phyloP scores from a whole-genome alignment of 1,284 basidiomycete genomes.

The Trichosporon asahii region DNA sequence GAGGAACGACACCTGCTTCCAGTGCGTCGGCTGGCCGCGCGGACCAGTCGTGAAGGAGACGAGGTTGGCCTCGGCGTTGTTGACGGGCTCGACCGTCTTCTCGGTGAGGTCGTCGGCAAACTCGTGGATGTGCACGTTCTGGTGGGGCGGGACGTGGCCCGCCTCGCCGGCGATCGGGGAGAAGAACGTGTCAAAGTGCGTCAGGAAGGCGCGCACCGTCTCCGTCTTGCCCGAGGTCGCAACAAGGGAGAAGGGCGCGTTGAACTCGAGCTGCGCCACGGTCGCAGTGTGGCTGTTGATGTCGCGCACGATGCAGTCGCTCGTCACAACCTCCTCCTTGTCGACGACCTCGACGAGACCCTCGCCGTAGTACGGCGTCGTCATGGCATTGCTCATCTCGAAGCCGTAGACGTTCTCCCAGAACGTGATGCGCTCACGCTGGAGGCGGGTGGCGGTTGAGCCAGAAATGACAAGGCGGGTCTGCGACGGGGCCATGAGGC shows the following conservation, averaged over 20 bases:
- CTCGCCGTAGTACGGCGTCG: constrained; percentile 63
- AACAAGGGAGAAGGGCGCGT: constrained; percentile 66
- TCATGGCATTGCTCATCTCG: constrained; percentile 71
- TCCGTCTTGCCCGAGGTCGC: constrained; percentile 61
- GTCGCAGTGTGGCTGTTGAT: constrained; percentile 66
- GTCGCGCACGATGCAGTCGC: constrained; percentile 64
- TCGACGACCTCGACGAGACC: constrained; percentile 77
- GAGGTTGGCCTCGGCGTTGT: constrained; percentile 48
- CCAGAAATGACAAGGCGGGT: constrained; percentile 78
- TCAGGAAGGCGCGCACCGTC: constrained; percentile 74
- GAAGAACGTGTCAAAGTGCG: constrained; percentile 96
- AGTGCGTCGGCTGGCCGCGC: constrained; percentile 79
- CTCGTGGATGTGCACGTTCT: constrained; percentile 36
- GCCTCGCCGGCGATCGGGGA: constrained; percentile 56
- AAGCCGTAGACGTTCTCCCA: constrained; percentile 93
- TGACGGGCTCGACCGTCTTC: constrained; percentile 26
- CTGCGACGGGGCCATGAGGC: constrained; percentile 90
- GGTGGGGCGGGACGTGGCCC: constrained; percentile 55
- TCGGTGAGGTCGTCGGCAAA: constrained; percentile 38
- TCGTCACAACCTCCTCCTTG: constrained; percentile 66
- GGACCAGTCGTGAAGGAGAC: constrained; percentile 86
- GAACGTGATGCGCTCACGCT: constrained; percentile 77
- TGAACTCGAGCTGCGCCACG: constrained; percentile 71
- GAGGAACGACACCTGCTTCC: constrained; percentile 94
- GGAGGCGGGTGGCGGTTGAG: constrained; percentile 69